Evolutionary conservation across 345 rosid species (phyloP).

Genomic region (Eucalyptus dawsonii): DNA sequence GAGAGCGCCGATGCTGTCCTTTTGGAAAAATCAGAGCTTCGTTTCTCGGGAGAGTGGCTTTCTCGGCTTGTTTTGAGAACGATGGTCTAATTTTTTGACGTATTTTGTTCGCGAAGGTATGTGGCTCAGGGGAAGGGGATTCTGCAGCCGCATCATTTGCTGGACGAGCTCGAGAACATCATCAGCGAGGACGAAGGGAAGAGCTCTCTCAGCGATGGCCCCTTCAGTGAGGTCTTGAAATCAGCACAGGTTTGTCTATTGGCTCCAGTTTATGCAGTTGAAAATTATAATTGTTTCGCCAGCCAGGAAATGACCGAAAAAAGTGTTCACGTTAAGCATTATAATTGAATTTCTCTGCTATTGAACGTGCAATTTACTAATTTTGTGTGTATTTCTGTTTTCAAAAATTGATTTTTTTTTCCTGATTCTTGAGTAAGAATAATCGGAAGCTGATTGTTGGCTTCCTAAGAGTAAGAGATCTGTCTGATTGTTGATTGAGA

Average conservation of each 20-base stretch:
- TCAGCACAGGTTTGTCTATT: constrained; percentile 49
- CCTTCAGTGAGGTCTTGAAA: constrained; percentile 66
- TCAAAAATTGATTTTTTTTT: neutral
- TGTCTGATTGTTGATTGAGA: neutral
- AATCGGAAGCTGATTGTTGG: neutral
- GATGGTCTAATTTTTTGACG: neutral
- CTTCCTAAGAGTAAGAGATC: neutral
- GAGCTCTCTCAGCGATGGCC: constrained; percentile 40
- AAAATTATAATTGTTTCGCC: neutral
- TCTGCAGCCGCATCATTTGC: constrained; percentile 74
- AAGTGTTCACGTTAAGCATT: neutral
- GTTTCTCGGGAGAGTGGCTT: neutral
- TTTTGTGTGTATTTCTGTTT: neutral
- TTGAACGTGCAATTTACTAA: neutral
- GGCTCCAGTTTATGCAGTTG: neutral
- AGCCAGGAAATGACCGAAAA: neutral
- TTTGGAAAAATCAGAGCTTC: neutral
- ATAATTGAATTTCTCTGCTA: neutral
- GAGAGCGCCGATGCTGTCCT: neutral
- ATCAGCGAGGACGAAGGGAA: constrained; percentile 40
- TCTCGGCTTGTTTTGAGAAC: neutral
- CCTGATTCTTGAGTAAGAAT: neutral
- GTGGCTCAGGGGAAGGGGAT: constrained; percentile 92
- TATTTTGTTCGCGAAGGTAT: constrained; percentile 35
- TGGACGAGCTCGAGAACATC: constrained; percentile 68